These are phyloP conservation scores for Tripterygium wilfordii DNA, from an alignment of 177 flowering plant genomes.

Conservation along the genomic window DNA sequence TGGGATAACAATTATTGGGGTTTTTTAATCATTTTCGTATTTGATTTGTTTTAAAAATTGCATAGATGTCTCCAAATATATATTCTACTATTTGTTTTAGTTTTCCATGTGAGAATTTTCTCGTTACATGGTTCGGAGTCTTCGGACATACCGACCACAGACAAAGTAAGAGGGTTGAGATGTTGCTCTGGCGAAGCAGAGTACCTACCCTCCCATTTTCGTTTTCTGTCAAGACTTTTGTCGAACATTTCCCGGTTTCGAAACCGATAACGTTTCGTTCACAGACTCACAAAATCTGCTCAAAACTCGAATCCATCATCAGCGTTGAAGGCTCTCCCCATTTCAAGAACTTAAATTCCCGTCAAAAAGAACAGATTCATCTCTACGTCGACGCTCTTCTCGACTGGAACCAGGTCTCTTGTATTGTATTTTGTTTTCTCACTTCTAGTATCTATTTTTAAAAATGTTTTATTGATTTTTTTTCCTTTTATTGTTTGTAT, in stretches of 20 bases:
- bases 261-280: slow-evolving; percentile 5
- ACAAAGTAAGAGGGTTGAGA: slow-evolving; percentile 1
- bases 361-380: slow-evolving; percentile 51
- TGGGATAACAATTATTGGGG: no score
- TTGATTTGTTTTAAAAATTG: no score
- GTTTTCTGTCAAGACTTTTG: slow-evolving; percentile 36
- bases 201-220: slow-evolving; percentile 7
- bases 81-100: no score
- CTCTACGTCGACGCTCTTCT: slow-evolving; percentile 64
- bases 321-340: slow-evolving; percentile 11
- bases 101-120: no score
- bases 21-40: no score
- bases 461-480: background rate
- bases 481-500: background rate
- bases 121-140: no score
- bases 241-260: slow-evolving; percentile 47
- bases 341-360: slow-evolving; percentile 38
- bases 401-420: slow-evolving; percentile 67
- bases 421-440: background rate
- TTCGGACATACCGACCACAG: no score
- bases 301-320: slow-evolving; percentile 14
- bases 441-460: background rate
- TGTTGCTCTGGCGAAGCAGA: slow-evolving; percentile 15
- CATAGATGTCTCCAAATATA: no score
- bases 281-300: slow-evolving; percentile 3